Evolutionary conservation across 768 basidiomycete genomes (phyloP).

Genomic region (Leucogyrophana mollusca): DNA sequence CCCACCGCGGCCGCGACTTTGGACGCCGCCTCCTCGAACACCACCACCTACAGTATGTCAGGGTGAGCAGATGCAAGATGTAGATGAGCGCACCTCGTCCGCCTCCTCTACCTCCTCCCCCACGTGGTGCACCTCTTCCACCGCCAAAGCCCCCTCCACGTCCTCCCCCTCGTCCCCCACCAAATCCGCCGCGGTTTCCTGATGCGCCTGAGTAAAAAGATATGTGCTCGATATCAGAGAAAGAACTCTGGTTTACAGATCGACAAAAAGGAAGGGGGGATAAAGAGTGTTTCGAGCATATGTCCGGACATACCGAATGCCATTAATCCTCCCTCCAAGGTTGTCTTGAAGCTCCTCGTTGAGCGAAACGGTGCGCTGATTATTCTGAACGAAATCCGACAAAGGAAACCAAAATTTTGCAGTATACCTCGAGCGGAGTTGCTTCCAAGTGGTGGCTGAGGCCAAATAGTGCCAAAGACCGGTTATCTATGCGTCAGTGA

Average conservation of each 20-base stretch:
- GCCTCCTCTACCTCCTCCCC: slow-evolving; percentile 42
- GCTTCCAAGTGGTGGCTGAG: background rate
- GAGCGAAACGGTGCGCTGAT: background rate
- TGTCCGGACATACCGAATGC: slow-evolving; percentile 29
- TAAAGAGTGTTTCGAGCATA: background rate
- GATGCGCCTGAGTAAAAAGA: slow-evolving; percentile 44
- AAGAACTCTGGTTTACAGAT: background rate
- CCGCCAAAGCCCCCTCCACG: slow-evolving; percentile 39
- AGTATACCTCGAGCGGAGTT: background rate
- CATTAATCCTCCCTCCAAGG: slow-evolving; percentile 24
- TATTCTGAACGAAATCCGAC: background rate
- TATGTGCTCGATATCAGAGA: background rate
- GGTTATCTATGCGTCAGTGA: too few relatives aligned
- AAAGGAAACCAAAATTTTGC: slow-evolving; percentile 2
- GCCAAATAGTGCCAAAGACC: too few relatives aligned
- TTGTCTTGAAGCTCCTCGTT: background rate
- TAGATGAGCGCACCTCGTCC: slow-evolving; percentile 31
- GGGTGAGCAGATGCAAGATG: slow-evolving; percentile 20
- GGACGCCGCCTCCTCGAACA: slow-evolving; percentile 34
- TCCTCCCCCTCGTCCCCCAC: slow-evolving; percentile 39
- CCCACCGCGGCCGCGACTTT: slow-evolving; percentile 35
- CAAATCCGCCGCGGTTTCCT: slow-evolving; percentile 77
- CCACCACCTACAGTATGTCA: slow-evolving; percentile 29
- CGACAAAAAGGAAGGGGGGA: background rate
- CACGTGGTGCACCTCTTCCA: slow-evolving; percentile 36